These are phyloP conservation scores for Anisodus acutangulus DNA, from an alignment of 257 asterid genomes.

Conservation along the genomic window DNA sequence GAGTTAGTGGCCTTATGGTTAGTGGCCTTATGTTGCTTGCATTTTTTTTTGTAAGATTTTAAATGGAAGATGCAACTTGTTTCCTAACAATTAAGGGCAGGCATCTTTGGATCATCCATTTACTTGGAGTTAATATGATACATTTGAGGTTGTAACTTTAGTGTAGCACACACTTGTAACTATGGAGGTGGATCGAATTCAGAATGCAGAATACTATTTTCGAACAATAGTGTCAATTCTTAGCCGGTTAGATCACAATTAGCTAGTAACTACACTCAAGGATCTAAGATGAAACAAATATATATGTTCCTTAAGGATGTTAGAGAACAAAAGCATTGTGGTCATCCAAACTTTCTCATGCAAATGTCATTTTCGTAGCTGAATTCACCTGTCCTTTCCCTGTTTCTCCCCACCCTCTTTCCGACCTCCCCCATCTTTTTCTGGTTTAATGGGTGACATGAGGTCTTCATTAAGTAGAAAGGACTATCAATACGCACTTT, in stretches of 20 bases:
- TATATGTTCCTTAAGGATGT: background rate
- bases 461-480: background rate
- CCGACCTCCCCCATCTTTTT: background rate
- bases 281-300: conserved; percentile 6
- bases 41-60: background rate
- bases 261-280: background rate
- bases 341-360: conserved; percentile 24
- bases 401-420: background rate
- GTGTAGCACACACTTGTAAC: background rate
- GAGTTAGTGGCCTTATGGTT: background rate
- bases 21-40: background rate
- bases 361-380: background rate
- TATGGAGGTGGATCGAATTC: background rate
- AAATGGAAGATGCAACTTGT: background rate
- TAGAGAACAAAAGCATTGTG: background rate
- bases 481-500: background rate
- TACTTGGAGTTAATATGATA: background rate
- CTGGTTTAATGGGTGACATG: background rate
- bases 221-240: background rate
- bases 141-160: background rate
- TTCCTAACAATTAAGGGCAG: background rate
- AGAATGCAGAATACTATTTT: background rate
- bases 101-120: background rate
- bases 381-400: background rate
- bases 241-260: background rate